Evolutionary conservation across 2,329 filamentous ascomycete species (phyloP).

Genomic region (Zalaria obscura): DNA sequence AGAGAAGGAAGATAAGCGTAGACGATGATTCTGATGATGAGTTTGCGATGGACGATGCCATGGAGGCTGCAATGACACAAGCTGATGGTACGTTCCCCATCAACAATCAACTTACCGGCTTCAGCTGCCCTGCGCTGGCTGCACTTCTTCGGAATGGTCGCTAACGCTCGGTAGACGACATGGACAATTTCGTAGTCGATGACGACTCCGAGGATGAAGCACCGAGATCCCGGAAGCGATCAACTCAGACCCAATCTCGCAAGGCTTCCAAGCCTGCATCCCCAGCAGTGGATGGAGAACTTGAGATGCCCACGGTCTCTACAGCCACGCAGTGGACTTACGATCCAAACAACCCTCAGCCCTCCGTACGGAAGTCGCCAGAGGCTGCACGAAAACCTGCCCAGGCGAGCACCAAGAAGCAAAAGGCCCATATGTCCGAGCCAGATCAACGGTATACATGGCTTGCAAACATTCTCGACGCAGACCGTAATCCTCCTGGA

Average conservation of each 20-base stretch:
- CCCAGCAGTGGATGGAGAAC: constrained; percentile 28
- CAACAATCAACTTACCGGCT: too few relatives aligned
- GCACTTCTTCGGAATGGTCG: background rate
- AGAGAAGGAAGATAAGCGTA: constrained; percentile 48
- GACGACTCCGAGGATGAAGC: constrained; percentile 67
- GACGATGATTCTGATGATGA: constrained; percentile 55
- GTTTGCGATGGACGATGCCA: constrained; percentile 45
- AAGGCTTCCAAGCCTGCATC: constrained; percentile 33
- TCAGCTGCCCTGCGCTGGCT: background rate
- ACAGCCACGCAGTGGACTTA: constrained; percentile 70
- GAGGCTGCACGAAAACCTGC: constrained; percentile 16
- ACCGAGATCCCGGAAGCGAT: constrained; percentile 51
- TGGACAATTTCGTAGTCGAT: constrained; percentile 76
- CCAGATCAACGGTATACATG: constrained; percentile 80
- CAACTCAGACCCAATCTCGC: constrained; percentile 34
- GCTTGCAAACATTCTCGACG: constrained; percentile 75
- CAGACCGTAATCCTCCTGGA: constrained; percentile 61
- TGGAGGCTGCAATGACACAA: constrained; percentile 39
- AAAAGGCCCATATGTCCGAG: constrained; percentile 66
- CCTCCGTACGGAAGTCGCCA: constrained; percentile 24
- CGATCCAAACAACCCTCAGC: constrained; percentile 44
- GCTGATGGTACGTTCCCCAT: constrained; percentile 39
- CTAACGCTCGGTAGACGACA: constrained; percentile 38
- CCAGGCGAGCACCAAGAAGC: constrained; percentile 19
- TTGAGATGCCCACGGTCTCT: constrained; percentile 43